Evolutionary conservation across 2,329 filamentous ascomycete genomes (phyloP), one percentile per base, ranked within the genome.

Genomic region (Cladosporium austrohemisphaericum): DNA sequence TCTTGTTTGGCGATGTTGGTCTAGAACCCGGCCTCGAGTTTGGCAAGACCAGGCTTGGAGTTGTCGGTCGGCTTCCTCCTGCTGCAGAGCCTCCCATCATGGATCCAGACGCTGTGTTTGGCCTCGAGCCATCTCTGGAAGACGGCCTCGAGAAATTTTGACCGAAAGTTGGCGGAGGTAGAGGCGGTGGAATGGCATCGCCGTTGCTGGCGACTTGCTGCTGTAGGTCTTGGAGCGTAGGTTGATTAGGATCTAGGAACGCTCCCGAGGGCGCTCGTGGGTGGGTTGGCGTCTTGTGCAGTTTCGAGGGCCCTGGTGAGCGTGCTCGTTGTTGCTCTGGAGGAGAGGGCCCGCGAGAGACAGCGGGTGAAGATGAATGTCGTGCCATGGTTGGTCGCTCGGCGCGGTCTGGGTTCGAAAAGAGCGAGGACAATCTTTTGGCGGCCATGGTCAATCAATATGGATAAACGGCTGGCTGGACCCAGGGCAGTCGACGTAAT

Each of bases 221-320:
- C 44, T 57, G 54, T 2, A 60, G 52, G 35, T 54, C 52, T 44
- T 57, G 56, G 10, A 61, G 52, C 46, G 52, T 61, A 14, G 59
- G 59, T 5, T 49, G 46, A 26, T 14, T 22, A 8, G 45, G 45
- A 41, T 38, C 35, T 10, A 49, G 36, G 11, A 49, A 41, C 4
- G 23, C 35, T 22, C 45, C 45, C 18, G 45, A 49, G n/a, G 45
- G 14, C 9, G 25, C 45, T 7, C 45, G 45, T 16, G 35, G n/a
- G 14, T 49, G 45, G 20, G 23, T 18, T 5, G 43, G 31, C 5
- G 22, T 23, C 29, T 46, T 46, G 16, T 46, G 43, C 7, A 46
- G 43, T 19, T 16, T 28, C 14, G 29, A 20, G 11, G 29, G 31
- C 14, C 20, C 31, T 9, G 20, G 43, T 8, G 40, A 32, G 40